Percentiles rank a stretch among this genome's conserved stretches.
Conservation (phyloP, 2,329 filamentous ascomycete genomes). For the Fusarium neocosmosporiellum region DNA sequence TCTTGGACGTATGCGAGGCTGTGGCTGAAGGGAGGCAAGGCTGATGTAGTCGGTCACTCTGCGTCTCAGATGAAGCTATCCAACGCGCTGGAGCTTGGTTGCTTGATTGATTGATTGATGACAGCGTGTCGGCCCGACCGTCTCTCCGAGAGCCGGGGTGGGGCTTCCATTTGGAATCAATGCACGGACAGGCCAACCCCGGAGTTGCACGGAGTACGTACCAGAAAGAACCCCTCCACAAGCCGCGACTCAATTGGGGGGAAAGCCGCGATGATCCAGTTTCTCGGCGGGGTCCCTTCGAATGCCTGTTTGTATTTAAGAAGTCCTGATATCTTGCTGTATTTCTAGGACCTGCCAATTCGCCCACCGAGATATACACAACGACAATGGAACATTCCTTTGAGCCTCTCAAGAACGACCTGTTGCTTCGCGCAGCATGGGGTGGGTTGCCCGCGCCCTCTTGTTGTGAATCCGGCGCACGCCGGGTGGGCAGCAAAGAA, state of each 20-base stretch:
- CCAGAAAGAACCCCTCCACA: conserved; percentile 25
- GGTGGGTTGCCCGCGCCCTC: conserved; percentile 64
- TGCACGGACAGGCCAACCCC: conserved; percentile 1
- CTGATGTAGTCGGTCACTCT: conserved; percentile 6
- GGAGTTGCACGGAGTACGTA: not conserved
- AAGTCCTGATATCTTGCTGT: conserved; percentile 19
- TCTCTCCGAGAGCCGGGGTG: conserved; percentile 23
- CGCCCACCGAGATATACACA: conserved; percentile 1
- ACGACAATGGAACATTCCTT: conserved; percentile 76
- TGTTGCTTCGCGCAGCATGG: conserved; percentile 89
- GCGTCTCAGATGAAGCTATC: conserved; percentile 24
- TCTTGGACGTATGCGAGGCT: not conserved
- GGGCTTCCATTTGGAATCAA: conserved; percentile 22
- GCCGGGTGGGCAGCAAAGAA: not conserved
- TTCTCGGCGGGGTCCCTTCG: conserved; percentile 24
- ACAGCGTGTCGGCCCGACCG: conserved; percentile 44
- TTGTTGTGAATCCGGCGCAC: not conserved
- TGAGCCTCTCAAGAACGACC: conserved; percentile 89
- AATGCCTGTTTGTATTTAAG: conserved; percentile 13
- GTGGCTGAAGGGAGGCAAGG: not conserved
- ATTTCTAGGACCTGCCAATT: conserved; percentile 14
- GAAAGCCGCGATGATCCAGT: conserved; percentile 9
- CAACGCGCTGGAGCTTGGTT: conserved; percentile 19
- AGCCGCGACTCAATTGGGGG: not conserved
- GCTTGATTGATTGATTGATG: conserved; percentile 17